These are phyloP conservation scores for Colletotrichum chrysophilum DNA, from an alignment of 2,329 filamentous ascomycete genomes.

Conservation along the genomic window DNA sequence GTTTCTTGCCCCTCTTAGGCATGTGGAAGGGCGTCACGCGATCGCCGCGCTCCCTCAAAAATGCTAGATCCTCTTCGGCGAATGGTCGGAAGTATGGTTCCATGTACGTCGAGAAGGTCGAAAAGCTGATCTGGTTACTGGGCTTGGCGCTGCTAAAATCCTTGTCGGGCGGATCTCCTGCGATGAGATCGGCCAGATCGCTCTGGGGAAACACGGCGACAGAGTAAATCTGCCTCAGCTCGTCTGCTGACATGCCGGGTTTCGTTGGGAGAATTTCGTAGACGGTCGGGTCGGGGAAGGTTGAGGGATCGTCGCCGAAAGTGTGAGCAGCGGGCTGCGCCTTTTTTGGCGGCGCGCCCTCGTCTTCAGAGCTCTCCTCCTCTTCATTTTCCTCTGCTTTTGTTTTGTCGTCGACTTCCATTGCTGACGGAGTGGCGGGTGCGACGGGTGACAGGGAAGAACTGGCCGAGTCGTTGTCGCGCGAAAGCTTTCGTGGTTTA, in stretches of 20 bases:
- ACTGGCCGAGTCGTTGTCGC: slow-evolving; percentile 60
- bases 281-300: slow-evolving; percentile 88
- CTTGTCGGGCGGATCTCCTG: slow-evolving; percentile 88
- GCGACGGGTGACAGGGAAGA: slow-evolving; percentile 65
- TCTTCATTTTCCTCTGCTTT: slow-evolving; percentile 44
- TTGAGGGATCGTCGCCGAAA: slow-evolving; percentile 90
- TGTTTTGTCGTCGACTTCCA: slow-evolving; percentile 61
- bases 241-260: slow-evolving; percentile 80
- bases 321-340: slow-evolving; percentile 81
- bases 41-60: slow-evolving; percentile 89
- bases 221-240: slow-evolving; percentile 86
- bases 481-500: slow-evolving; percentile 56
- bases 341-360: slow-evolving; percentile 64
- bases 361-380: slow-evolving; percentile 62
- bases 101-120: slow-evolving; percentile 89
- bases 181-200: slow-evolving; percentile 83
- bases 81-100: slow-evolving; percentile 91
- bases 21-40: slow-evolving; percentile 83
- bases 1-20: slow-evolving; percentile 81
- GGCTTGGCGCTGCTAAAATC: slow-evolving; percentile 96
- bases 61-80: slow-evolving; percentile 92
- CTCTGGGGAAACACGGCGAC: slow-evolving; percentile 83
- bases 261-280: slow-evolving; percentile 86
- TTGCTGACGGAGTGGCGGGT: slow-evolving; percentile 55
- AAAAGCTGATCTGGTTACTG: slow-evolving; percentile 90